Evolutionary conservation across 768 basidiomycete species (phyloP).

Genomic region (Glaciozyma antarctica): DNA sequence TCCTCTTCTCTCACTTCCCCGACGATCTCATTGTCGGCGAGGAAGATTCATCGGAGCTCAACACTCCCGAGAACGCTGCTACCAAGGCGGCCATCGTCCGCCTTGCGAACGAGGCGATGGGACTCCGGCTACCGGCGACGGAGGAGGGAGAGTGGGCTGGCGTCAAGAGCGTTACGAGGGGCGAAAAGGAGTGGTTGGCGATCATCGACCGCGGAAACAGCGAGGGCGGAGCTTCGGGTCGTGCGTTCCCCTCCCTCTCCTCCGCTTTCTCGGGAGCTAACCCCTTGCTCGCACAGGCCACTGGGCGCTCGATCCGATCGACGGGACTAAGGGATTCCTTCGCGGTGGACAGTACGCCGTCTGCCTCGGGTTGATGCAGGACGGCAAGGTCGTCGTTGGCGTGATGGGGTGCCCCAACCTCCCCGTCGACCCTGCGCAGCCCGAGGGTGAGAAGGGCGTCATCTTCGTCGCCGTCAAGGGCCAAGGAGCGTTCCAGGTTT

Average conservation of each 20-base stretch:
- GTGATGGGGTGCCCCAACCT: slow-evolving; percentile 91
- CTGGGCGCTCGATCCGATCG: slow-evolving; percentile 84
- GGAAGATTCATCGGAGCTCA: slow-evolving; percentile 77
- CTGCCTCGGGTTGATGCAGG: slow-evolving; percentile 72
- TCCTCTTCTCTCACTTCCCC: slow-evolving; percentile 69
- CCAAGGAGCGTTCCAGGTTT: slow-evolving; percentile 67
- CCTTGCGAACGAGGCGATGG: slow-evolving; percentile 71
- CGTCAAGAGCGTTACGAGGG: slow-evolving; percentile 40
- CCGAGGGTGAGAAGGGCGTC: slow-evolving; percentile 59
- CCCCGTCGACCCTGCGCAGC: slow-evolving; percentile 49
- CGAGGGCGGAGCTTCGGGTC: slow-evolving; percentile 60
- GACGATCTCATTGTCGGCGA: slow-evolving; percentile 84
- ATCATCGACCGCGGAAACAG: slow-evolving; percentile 78
- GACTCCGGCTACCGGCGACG: slow-evolving; percentile 42
- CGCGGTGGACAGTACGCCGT: slow-evolving; percentile 89
- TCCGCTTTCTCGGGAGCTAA: background rate
- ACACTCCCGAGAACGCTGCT: slow-evolving; percentile 44
- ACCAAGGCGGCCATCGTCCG: slow-evolving; percentile 61
- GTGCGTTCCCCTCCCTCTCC: slow-evolving; percentile 45
- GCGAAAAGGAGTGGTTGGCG: slow-evolving; percentile 47
- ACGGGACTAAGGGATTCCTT: slow-evolving; percentile 88
- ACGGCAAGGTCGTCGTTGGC: slow-evolving; percentile 67
- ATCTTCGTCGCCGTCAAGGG: slow-evolving; percentile 80
- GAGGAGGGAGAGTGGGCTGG: slow-evolving; percentile 53
- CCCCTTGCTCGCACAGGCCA: slow-evolving; percentile 48